Evolutionary conservation across 306 rosid genomes (phyloP).

Genomic region (Cucumis melo): DNA sequence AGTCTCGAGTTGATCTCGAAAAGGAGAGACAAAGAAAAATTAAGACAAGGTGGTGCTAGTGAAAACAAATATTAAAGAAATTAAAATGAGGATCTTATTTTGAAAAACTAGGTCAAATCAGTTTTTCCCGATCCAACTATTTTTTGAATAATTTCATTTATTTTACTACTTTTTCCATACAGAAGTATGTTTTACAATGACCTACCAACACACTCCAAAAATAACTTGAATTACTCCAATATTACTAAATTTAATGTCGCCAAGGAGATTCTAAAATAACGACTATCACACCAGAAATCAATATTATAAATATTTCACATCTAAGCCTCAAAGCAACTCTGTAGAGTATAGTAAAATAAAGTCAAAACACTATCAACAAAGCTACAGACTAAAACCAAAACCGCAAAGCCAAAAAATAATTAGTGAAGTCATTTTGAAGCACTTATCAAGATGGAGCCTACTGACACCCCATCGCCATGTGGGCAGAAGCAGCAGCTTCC

Average conservation of each 20-base stretch:
- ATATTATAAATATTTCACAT: background rate
- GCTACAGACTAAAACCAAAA: background rate
- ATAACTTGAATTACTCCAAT: background rate
- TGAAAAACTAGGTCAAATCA: too few species aligned
- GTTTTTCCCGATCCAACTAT: too few species aligned
- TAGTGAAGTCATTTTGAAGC: background rate
- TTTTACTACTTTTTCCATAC: too few species aligned
- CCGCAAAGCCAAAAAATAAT: background rate
- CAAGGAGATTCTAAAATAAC: background rate
- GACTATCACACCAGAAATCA: background rate
- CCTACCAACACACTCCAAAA: background rate
- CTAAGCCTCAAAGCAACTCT: background rate
- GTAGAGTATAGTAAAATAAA: background rate
- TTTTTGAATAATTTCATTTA: too few species aligned
- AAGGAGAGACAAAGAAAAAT: too few species aligned
- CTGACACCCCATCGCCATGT: constrained; percentile 16
- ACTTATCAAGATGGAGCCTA: constrained; percentile 7
- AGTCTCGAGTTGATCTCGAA: too few species aligned
- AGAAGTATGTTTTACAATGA: background rate
- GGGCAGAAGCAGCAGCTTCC: constrained; percentile 36
- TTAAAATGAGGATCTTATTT: too few species aligned
- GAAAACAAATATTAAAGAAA: too few species aligned
- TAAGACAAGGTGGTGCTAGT: too few species aligned
- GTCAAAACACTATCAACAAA: background rate
- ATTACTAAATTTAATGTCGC: background rate